phyloP scores from a whole-genome alignment of 768 basidiomycete species.

The Termitomyces sp. region DNA sequence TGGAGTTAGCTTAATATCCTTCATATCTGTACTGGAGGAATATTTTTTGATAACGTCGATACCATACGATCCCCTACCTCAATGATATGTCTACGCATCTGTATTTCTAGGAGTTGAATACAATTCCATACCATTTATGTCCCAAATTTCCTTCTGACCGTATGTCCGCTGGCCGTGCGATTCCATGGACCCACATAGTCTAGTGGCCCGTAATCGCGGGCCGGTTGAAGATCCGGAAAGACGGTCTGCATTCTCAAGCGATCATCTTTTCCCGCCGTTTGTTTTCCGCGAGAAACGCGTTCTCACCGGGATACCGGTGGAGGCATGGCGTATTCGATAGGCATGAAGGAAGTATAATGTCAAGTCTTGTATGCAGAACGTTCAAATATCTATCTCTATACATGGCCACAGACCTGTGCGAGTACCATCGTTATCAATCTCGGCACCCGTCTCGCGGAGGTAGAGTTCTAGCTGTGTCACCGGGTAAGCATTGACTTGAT shows the following conservation, averaged over 20 bases:
- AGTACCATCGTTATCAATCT: background rate
- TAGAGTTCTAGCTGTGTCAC: background rate
- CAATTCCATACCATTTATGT: background rate
- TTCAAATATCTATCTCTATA: background rate
- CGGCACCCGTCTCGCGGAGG: background rate
- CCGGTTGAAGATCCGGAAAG: background rate
- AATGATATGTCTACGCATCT: background rate
- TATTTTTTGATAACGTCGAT: background rate
- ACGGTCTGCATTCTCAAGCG: too few relatives aligned
- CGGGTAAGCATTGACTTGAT: background rate
- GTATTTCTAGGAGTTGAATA: background rate
- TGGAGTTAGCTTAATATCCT: slow-evolving; percentile 5
- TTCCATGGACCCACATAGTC: background rate
- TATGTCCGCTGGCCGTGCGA: background rate
- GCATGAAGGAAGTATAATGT: too few relatives aligned
- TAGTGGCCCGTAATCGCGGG: background rate
- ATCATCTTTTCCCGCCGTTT: background rate
- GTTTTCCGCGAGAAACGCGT: background rate
- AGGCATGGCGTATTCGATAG: too few relatives aligned
- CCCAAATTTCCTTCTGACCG: background rate
- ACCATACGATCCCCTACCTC: slow-evolving; percentile 6
- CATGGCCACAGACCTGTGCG: background rate
- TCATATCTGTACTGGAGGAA: background rate
- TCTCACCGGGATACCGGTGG: too few relatives aligned
- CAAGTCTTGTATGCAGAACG: background rate